phyloP scores from a whole-genome alignment of 2,329 filamentous ascomycete genomes.

The Sporothrix globosa region DNA sequence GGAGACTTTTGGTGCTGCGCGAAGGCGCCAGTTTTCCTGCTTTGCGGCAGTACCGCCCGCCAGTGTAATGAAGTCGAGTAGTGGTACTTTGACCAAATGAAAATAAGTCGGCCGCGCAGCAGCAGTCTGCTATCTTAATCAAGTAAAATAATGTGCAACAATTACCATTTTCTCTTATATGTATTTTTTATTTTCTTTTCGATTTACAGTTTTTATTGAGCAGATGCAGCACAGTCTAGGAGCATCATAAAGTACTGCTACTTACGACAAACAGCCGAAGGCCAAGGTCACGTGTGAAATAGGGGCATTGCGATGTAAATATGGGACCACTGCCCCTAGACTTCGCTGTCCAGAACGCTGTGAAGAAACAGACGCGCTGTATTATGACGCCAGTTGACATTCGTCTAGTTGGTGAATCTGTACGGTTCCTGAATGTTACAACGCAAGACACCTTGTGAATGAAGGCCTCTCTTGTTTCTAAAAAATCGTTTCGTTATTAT shows the following conservation, averaged over 20 bases:
- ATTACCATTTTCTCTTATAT: background rate
- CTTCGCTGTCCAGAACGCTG: background rate
- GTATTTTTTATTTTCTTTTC: background rate
- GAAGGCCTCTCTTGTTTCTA: background rate
- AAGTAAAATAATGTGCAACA: background rate
- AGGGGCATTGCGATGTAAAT: background rate
- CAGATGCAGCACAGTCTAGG: background rate
- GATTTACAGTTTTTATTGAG: background rate
- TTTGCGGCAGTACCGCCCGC: conserved; percentile 23
- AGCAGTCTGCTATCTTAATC: too few species aligned
- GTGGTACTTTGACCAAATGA: background rate
- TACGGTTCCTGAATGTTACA: background rate
- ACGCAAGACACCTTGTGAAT: background rate
- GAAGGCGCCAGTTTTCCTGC: conserved; percentile 35
- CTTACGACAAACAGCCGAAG: background rate
- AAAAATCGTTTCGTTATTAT: background rate
- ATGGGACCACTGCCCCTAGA: background rate
- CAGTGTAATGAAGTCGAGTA: conserved; percentile 17
- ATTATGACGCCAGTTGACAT: background rate
- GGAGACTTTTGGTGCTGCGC: conserved; percentile 34
- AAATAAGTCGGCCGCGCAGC: background rate
- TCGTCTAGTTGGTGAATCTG: background rate
- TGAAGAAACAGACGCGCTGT: background rate
- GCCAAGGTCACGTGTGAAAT: conserved; percentile 1
- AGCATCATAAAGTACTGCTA: background rate